Evolutionary conservation across 1,139 yeast species (phyloP), one percentile per base, ranked within the genome.

Genomic region (Yamadazyma jaroonii): DNA sequence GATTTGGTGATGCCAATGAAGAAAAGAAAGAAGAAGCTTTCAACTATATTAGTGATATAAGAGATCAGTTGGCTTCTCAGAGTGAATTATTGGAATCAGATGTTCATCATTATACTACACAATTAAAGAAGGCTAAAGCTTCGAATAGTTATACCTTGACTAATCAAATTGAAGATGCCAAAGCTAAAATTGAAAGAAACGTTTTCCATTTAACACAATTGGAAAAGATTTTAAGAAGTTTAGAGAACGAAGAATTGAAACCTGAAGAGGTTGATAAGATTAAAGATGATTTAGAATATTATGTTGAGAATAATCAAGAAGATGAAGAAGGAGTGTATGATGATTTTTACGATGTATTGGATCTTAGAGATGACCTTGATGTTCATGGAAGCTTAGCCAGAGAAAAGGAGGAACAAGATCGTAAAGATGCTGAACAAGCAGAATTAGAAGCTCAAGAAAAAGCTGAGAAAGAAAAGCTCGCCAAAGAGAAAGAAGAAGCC

Each of bases 281-380:
- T 41, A 84, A 83, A 54, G 99, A 94, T 42, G 97, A 92, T 59
- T 85, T 94, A 56, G 88, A 79, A 49, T 92, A 90, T 62, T 92
- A 89, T 58, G 96, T 94, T 32, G 97, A 92, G 46, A 86, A 92
- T 46, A 94, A 92, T 56, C 95, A 86, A 61, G 97, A 89, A 41
- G 95, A 83, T n/a, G 96, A 90, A 53, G 94, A 89, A 59, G 86
- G 92, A 17, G 97, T 92, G 55, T 96, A 92, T 59, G 97, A 92
- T 52, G 92, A 89, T 25, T 80, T 92, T 46, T 92, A 92, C 57
- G 97, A 92, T 49, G 89, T 81, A 41, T 74, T 92, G 47, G 92
- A 86, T 38, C 74, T 88, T 36, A 88, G 79, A 39, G 88, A 82
- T 32, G 79, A 53, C 25, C 48, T 65, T 51, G 70, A 69, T 41